A percentile compares a stretch with the other conserved stretches of the same genome.
phyloP scores from a whole-genome alignment of 2,329 filamentous ascomycete genomes.

The Blastomyces parvus region DNA sequence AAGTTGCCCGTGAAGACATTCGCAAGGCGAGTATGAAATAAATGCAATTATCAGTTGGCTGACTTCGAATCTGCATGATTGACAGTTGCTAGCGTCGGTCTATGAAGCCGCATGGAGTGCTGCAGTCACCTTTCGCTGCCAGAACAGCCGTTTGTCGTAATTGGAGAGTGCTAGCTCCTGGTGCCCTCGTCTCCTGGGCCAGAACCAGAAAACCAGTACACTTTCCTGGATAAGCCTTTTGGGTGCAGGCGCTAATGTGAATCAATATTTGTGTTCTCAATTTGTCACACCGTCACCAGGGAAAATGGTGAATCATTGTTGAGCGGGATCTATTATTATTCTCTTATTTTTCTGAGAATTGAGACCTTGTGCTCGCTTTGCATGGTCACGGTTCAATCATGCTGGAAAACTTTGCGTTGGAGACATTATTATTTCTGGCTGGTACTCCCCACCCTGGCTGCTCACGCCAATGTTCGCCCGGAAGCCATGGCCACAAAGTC shows the following conservation, averaged over 20 bases:
- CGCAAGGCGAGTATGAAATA: not conserved
- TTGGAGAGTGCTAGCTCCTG: not conserved
- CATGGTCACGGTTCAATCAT: not conserved
- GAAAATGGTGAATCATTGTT: conserved; percentile 6
- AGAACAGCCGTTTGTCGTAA: not conserved
- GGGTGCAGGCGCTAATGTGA: not conserved
- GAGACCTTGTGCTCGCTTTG: not conserved
- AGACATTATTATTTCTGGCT: not conserved
- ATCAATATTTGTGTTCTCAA: not conserved
- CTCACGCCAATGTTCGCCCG: not conserved
- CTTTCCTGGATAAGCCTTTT: not conserved
- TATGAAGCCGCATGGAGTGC: not conserved
- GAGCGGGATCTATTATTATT: not conserved
- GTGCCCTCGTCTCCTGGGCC: not conserved
- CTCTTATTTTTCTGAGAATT: not conserved
- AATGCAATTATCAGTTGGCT: not conserved
- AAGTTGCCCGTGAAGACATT: not conserved
- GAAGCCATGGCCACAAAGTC: not conserved
- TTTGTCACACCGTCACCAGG: not conserved
- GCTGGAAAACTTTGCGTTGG: not conserved
- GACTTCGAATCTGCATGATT: not conserved
- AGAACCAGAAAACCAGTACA: not conserved
- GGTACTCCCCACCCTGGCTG: not conserved
- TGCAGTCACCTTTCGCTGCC: not conserved
- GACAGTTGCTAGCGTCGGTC: conserved; percentile 2